phyloP scores from a whole-genome alignment of 2,329 filamentous ascomycete genomes.

The Pseudomassariella vexata region DNA sequence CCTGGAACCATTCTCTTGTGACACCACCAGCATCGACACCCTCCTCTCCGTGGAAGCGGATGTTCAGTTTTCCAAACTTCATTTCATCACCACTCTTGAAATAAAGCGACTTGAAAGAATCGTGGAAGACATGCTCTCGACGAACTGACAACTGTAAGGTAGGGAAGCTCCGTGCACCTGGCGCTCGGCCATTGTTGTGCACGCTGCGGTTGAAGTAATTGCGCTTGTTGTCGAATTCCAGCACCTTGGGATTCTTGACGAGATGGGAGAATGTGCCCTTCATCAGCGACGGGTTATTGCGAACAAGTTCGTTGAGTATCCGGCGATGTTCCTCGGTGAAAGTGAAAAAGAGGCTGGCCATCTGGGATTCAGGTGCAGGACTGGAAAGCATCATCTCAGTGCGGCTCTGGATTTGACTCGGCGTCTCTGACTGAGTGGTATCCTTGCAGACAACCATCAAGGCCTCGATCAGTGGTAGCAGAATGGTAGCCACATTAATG shows the following conservation, averaged over 20 bases:
- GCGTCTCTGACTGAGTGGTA: slow-evolving; percentile 69
- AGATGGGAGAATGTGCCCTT: slow-evolving; percentile 93
- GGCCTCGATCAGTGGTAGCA: slow-evolving; percentile 89
- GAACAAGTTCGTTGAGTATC: slow-evolving; percentile 94
- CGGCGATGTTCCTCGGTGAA: slow-evolving; percentile 98
- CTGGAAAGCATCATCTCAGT: slow-evolving; percentile 72
- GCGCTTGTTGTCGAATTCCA: slow-evolving; percentile 99
- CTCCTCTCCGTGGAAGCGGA: slow-evolving; percentile 95
- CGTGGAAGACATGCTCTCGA: slow-evolving; percentile 92
- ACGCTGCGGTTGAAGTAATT: slow-evolving; percentile 97
- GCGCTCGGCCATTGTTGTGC: slow-evolving; percentile 68
- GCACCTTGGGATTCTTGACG: slow-evolving; percentile 96
- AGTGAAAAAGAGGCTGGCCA: slow-evolving; percentile 89
- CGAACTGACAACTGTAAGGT: slow-evolving; percentile 81
- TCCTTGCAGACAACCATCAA: slow-evolving; percentile 99
- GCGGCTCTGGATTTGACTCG: slow-evolving; percentile 35
- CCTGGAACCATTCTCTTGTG: slow-evolving; percentile 98
- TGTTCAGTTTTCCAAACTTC: slow-evolving; percentile 98
- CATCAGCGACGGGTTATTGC: slow-evolving; percentile 97
- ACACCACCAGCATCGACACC: slow-evolving; percentile 97
- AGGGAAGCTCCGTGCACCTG: slow-evolving; percentile 56
- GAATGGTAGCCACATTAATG: slow-evolving; percentile 93
- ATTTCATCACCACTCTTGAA: slow-evolving; percentile 96
- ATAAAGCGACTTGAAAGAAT: slow-evolving; percentile 97
- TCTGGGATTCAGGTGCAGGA: slow-evolving; percentile 71